Percentiles rank a stretch among this genome's conserved stretches.
Conservation (phyloP, 140 eudicot genomes). For the Oenanthe javanica region DNA sequence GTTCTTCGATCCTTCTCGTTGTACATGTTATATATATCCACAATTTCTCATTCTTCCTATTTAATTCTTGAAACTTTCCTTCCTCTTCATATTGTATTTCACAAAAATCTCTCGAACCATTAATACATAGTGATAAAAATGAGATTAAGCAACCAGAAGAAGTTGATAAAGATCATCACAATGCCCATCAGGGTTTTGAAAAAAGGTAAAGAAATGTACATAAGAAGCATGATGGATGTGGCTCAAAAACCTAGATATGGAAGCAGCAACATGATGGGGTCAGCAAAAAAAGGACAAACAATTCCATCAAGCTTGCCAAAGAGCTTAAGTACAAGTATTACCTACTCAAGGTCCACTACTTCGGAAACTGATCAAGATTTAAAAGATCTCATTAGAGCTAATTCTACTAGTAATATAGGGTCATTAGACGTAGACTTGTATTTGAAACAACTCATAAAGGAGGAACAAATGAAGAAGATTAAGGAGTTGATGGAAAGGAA, state of each 20-base stretch:
- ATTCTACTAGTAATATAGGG: slow-evolving; percentile 19
- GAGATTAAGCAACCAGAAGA: slow-evolving; percentile 20
- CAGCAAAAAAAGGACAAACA: neutral
- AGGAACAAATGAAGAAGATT: slow-evolving; percentile 9
- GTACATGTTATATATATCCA: neutral
- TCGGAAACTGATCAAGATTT: slow-evolving; percentile 14
- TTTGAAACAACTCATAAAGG: slow-evolving; percentile 7
- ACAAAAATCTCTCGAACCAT: neutral
- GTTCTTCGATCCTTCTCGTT: neutral
- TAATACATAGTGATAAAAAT: neutral
- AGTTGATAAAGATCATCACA: slow-evolving; percentile 26
- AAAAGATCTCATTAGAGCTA: slow-evolving; percentile 30
- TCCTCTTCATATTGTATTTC: too few relatives aligned
- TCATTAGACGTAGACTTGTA: neutral
- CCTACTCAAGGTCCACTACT: slow-evolving; percentile 13
- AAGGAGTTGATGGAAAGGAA: slow-evolving; percentile 3
- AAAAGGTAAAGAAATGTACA: slow-evolving; percentile 36
- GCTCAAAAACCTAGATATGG: slow-evolving; percentile 15
- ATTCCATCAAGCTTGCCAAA: slow-evolving; percentile 16
- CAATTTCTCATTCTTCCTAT: neutral
- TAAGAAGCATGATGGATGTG: slow-evolving; percentile 22
- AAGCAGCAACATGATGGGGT: slow-evolving; percentile 5
- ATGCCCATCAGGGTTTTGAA: slow-evolving; percentile 25
- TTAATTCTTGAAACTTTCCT: neutral
- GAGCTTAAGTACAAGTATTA: slow-evolving; percentile 27